Evolutionary conservation across 2,329 filamentous ascomycete species (phyloP), one percentile per base, ranked within the genome.

Genomic region (Pseudocercospora vitis): DNA sequence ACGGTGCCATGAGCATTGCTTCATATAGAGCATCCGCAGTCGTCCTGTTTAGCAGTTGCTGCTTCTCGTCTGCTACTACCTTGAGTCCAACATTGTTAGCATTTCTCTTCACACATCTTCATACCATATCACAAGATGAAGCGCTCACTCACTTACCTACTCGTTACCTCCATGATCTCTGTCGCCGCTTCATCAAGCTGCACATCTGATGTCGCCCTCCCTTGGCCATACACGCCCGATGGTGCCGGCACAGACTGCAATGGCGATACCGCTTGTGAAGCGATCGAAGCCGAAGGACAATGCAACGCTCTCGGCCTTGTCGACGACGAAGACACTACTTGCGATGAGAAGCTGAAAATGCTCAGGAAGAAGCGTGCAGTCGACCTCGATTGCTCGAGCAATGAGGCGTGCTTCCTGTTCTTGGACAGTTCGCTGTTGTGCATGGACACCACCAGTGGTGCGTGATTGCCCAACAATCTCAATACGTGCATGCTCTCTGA

Each of bases 271-370:
- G 18, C 24, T 3, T 57, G 46, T 35, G 18, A 31, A 26, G 47
- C 31, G 1, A 24, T 54, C 50, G 46, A 37, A 11, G 46, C 40
- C 6, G 24, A 29, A 31, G 55, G 46, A 19, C 46, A 53, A 16
- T 57, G 55, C 51, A 57, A 54, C 32, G 32, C 55, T n/a, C 39
- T 45, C 24, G 39, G 16, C 26, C 33, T 50, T 2, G 49, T 57
- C 12, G 47, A 50, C 33, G 54, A 49, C 32, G 31, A 35, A 2
- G 44, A 42, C 6, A 50, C 35, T 14, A 21, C 26, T 33, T 18
- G n/a, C 14, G 37, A 12, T 4, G 18, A 42, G 12, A 42, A 18
- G 21, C 12, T 14, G 9, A 23, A 23, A 9, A 40, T 19, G 35
- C 5, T 6, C 14, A 39, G 21, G 16, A 21, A 19, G 12, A 19